Conservation (phyloP, 2,329 filamentous ascomycete genomes). For the Dothistroma septosporum region DNA sequence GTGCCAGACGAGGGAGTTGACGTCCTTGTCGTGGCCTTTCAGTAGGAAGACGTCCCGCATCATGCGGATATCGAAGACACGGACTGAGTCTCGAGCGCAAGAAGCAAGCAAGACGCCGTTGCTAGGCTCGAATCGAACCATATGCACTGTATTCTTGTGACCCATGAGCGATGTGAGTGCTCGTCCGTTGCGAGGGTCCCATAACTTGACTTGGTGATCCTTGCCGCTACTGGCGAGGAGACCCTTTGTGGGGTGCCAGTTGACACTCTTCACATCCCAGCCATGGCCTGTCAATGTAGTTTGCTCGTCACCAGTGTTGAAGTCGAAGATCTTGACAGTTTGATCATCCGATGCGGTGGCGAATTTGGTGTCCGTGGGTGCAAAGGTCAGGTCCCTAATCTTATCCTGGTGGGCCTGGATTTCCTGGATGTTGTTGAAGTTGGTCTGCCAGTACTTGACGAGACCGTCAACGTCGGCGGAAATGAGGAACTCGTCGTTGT, state of each 20-base stretch:
- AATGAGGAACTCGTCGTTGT: constrained; percentile 94
- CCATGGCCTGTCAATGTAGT: constrained; percentile 85
- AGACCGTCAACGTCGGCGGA: constrained; percentile 93
- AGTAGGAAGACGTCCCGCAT: constrained; percentile 96
- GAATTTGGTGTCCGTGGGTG: constrained; percentile 91
- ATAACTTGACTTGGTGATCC: constrained; percentile 94
- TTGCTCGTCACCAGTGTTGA: constrained; percentile 79
- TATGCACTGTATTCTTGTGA: constrained; percentile 95
- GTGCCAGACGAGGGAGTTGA: constrained; percentile 89
- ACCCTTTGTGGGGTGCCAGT: constrained; percentile 96
- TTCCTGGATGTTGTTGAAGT: constrained; percentile 97
- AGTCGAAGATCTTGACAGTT: constrained; percentile 92
- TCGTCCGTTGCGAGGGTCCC: constrained; percentile 89
- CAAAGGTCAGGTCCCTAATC: constrained; percentile 86
- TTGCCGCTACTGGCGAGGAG: constrained; percentile 94
- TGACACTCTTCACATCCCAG: constrained; percentile 95
- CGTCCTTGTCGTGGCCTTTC: constrained; percentile 92
- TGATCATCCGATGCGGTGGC: constrained; percentile 94
- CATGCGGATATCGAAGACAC: constrained; percentile 93
- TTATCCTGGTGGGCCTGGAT: constrained; percentile 87
- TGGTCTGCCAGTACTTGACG: constrained; percentile 98
- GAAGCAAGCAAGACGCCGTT: constrained; percentile 84
- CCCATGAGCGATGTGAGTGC: constrained; percentile 92
- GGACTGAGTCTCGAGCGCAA: constrained; percentile 84
- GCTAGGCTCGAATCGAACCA: constrained; percentile 82